Evolutionary conservation across 2,329 filamentous ascomycete species (phyloP).

Genomic region (Aureobasidium subglaciale): DNA sequence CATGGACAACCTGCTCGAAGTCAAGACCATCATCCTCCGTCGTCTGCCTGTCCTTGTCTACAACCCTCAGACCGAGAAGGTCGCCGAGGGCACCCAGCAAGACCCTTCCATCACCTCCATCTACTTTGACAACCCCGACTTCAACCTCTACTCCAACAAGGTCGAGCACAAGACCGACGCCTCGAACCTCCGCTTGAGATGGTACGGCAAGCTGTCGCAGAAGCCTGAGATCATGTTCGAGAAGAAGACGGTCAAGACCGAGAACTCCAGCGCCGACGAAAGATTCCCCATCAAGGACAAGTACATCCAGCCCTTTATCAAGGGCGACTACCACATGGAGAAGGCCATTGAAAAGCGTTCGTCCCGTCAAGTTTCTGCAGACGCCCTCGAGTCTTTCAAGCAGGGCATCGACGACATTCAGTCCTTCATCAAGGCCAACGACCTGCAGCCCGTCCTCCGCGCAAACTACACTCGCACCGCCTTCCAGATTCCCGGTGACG

Average conservation of each 20-base stretch:
- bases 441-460: conserved; percentile 75
- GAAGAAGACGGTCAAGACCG: conserved; percentile 76
- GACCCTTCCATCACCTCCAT: conserved; percentile 92
- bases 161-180: conserved; percentile 68
- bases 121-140: conserved; percentile 86
- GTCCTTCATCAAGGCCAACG: conserved; percentile 66
- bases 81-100: conserved; percentile 65
- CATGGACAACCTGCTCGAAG: conserved; percentile 87
- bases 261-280: conserved; percentile 69
- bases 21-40: conserved; percentile 91
- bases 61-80: conserved; percentile 77
- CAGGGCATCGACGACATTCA: conserved; percentile 70
- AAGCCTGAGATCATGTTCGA: conserved; percentile 79
- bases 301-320: conserved; percentile 80
- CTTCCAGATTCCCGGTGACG: conserved; percentile 91
- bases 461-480: conserved; percentile 92
- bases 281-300: conserved; percentile 88
- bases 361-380: conserved; percentile 61
- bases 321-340: conserved; percentile 84
- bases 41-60: conserved; percentile 88
- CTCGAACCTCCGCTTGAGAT: conserved; percentile 76
- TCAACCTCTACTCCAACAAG: conserved; percentile 81
- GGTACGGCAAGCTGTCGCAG: conserved; percentile 78
- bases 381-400: conserved; percentile 62
- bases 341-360: conserved; percentile 80